phyloP scores from a whole-genome alignment of 2,329 filamentous ascomycete genomes.

The Aaosphaeria arxii region DNA sequence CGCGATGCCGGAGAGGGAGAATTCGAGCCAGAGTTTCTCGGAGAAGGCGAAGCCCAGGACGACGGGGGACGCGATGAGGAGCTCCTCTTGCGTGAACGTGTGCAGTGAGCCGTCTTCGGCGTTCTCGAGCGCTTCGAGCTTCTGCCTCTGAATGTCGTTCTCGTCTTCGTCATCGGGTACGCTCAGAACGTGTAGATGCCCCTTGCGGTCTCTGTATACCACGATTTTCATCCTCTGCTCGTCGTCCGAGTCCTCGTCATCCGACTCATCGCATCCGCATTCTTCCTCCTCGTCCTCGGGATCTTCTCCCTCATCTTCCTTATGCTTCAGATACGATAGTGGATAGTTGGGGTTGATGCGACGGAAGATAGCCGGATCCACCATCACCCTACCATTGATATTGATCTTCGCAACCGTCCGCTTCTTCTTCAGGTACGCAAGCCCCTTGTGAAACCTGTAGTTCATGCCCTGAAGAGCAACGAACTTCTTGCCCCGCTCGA shows the following conservation, averaged over 20 bases:
- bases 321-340: slow-evolving; percentile 69
- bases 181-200: slow-evolving; percentile 50
- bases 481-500: slow-evolving; percentile 82
- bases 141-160: slow-evolving; percentile 53
- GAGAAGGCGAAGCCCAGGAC: slow-evolving; percentile 84
- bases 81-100: slow-evolving; percentile 76
- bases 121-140: slow-evolving; percentile 54
- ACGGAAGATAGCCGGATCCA: slow-evolving; percentile 78
- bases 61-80: slow-evolving; percentile 78
- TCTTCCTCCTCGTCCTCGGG: slow-evolving; percentile 52
- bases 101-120: slow-evolving; percentile 29
- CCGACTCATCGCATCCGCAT: slow-evolving; percentile 20
- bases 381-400: slow-evolving; percentile 83
- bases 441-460: slow-evolving; percentile 77
- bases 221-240: slow-evolving; percentile 34
- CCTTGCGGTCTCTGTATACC: slow-evolving; percentile 47
- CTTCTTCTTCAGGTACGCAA: slow-evolving; percentile 83
- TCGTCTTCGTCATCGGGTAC: slow-evolving; percentile 57
- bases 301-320: slow-evolving; percentile 55
- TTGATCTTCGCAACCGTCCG: slow-evolving; percentile 73
- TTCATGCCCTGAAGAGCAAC: slow-evolving; percentile 77
- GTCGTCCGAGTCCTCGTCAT: slow-evolving; percentile 7
- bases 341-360: slow-evolving; percentile 84
- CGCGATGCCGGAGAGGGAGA: slow-evolving; percentile 72
- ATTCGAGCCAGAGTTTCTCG: slow-evolving; percentile 88